Evolutionary conservation across 208 protist species (phyloP), one percentile per base, ranked within the genome.

Genomic region (Trypanosoma boissoni): DNA sequence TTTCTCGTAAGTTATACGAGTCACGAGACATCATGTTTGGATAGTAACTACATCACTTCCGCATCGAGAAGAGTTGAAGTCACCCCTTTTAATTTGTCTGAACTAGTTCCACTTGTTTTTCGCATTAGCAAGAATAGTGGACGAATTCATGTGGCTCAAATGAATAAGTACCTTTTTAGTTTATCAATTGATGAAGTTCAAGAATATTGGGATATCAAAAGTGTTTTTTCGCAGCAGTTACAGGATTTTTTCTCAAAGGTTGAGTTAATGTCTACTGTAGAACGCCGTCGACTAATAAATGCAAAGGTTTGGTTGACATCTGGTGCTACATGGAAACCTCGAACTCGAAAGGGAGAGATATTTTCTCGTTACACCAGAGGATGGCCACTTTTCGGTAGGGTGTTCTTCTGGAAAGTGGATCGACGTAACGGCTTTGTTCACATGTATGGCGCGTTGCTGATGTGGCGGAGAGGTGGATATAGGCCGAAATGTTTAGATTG

Each of bases 111-210:
- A 10, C 27, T 68, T 60, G 34, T 46, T 36, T 68, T 68, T 41
- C 63, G 63, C 28, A 68, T 93, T 23, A 93, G 86, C 59, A 56
- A 48, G 36, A 80, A 86, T 66, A 93, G 82, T 1, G 71, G 70
- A 1, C 70, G 86, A 36, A 81, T 93, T 74, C 82, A 93, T 59
- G 74, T 86, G 5, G 16, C 14, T 29, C 44, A 57, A 20, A 54
- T 14, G 6, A 36, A 36, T 1, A 48, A 29, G n/a, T 50, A 57
- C 42, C 48, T 68, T 26, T 29, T 43, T 3, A 68, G 37, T 62
- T 20, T 80, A 6, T 64, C 75, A 24, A 55, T 74, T 59, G 39
- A 87, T 28, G 82, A 87, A 34, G 82, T 80, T 8, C 48, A 29
- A 8, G 61, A 72, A 23, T 78, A 75, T 28, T 68, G 63, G 63